Percentiles rank a stretch among this genome's conserved stretches.
These are phyloP conservation scores for Mycena sanguinolenta DNA, from an alignment of 768 basidiomycete genomes.

Conservation along the genomic window DNA sequence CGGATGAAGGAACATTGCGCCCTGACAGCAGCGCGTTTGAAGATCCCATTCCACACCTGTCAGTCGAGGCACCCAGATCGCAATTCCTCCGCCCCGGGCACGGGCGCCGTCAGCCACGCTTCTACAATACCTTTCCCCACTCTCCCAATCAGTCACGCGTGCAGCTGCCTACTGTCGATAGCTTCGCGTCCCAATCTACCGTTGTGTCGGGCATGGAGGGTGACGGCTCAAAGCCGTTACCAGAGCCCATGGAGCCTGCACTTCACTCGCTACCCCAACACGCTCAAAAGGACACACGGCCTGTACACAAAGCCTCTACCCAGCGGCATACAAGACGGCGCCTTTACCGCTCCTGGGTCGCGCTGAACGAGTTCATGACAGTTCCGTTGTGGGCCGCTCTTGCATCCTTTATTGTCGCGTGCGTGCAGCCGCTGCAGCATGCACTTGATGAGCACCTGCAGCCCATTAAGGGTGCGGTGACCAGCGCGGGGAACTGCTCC, in stretches of 20 bases:
- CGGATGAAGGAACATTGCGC: slow-evolving; percentile 53
- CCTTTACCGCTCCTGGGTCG: slow-evolving; percentile 47
- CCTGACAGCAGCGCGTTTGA: slow-evolving; percentile 45
- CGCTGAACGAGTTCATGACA: slow-evolving; percentile 84
- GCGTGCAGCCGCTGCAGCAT: slow-evolving; percentile 81
- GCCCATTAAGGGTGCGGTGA: slow-evolving; percentile 78
- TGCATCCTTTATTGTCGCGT: slow-evolving; percentile 81
- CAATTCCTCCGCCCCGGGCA: slow-evolving; percentile 36
- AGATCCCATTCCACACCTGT: slow-evolving; percentile 35
- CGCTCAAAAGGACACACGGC: slow-evolving; percentile 12
- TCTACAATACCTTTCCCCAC: slow-evolving; percentile 79
- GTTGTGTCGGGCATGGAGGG: slow-evolving; percentile 41
- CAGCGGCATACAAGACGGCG: slow-evolving; percentile 43
- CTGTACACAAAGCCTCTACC: slow-evolving; percentile 7
- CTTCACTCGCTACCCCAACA: slow-evolving; percentile 1
- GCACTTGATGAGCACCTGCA: slow-evolving; percentile 72
- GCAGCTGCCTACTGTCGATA: slow-evolving; percentile 47
- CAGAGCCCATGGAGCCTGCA: background rate
- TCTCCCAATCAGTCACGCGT: slow-evolving; percentile 59
- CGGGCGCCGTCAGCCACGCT: slow-evolving; percentile 51
- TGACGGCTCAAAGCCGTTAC: slow-evolving; percentile 38
- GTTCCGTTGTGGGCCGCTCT: slow-evolving; percentile 88
- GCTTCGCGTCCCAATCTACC: slow-evolving; percentile 35
- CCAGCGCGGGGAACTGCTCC: slow-evolving; percentile 78
- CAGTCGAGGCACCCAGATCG: slow-evolving; percentile 13